Conservation (phyloP, 2,329 filamentous ascomycete genomes). For the Cryphonectria parasitica region DNA sequence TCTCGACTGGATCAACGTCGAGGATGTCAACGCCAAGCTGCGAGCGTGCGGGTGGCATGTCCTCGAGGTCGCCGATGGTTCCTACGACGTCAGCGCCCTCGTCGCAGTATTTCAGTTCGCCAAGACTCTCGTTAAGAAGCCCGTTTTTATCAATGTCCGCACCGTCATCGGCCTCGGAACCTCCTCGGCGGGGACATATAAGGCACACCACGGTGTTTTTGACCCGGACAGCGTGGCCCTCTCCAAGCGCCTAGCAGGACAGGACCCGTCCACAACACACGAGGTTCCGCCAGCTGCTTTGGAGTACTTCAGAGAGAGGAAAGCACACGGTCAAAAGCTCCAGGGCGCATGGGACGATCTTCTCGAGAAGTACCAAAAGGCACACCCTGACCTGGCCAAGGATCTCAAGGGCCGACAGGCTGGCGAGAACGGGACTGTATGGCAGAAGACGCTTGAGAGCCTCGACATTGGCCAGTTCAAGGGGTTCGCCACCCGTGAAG, state of each 20-base stretch:
- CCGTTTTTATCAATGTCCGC: constrained; percentile 61
- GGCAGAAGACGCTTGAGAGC: neutral
- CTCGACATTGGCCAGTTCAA: constrained; percentile 28
- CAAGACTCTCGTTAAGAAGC: constrained; percentile 41
- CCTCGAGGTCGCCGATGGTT: constrained; percentile 56
- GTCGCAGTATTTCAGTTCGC: neutral
- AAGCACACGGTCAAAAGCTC: constrained; percentile 46
- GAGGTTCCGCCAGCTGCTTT: constrained; percentile 47
- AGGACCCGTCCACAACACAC: constrained; percentile 50
- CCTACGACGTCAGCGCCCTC: constrained; percentile 48
- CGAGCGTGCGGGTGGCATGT: constrained; percentile 59
- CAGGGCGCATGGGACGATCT: constrained; percentile 51
- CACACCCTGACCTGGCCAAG: constrained; percentile 48
- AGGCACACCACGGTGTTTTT: constrained; percentile 62
- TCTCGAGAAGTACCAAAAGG: constrained; percentile 44
- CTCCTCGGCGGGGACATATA: constrained; percentile 52
- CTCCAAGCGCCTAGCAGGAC: constrained; percentile 52
- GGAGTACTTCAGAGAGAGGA: constrained; percentile 53
- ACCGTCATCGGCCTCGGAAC: constrained; percentile 61
- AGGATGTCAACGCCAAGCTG: constrained; percentile 64
- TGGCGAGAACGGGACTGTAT: neutral
- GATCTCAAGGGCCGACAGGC: neutral
- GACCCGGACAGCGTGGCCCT: constrained; percentile 56
- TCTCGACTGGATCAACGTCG: constrained; percentile 56
- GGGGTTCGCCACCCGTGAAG: constrained; percentile 40